Conservation (phyloP, 129 eudicot species). For the Gnaphalium uliginosum region DNA sequence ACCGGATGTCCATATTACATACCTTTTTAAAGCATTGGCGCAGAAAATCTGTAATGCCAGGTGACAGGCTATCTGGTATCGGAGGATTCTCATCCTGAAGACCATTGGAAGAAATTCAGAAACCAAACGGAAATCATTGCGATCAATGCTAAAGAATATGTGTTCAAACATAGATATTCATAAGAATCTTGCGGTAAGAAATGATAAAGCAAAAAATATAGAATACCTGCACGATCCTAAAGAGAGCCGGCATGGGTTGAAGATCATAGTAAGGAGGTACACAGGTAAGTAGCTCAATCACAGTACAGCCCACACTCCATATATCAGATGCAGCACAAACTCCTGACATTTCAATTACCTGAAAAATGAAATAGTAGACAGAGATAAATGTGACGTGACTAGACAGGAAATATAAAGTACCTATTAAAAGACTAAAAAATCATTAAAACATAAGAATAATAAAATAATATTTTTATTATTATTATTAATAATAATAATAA, state of each 20-base stretch:
- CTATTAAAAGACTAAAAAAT: not conserved
- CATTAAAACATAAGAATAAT: not conserved
- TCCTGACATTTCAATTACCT: constrained; percentile 99
- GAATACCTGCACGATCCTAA: constrained; percentile 87
- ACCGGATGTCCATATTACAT: constrained; percentile 14
- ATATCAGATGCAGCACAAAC: constrained; percentile 99
- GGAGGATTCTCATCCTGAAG: constrained; percentile 97
- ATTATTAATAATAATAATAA: not conserved
- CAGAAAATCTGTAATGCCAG: constrained; percentile 87
- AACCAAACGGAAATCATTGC: not conserved
- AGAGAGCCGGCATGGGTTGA: constrained; percentile 99
- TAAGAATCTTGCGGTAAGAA: not conserved
- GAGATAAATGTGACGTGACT: not conserved
- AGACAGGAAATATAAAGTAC: not conserved
- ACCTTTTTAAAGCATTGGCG: constrained; percentile 97
- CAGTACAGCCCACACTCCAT: constrained; percentile 99
- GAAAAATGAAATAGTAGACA: constrained; percentile 24
- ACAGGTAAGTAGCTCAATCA: constrained; percentile 95
- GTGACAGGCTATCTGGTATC: constrained; percentile 89
- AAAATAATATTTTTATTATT: too few relatives aligned
- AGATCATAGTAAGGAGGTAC: constrained; percentile 97
- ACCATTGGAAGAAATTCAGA: constrained; percentile 23
- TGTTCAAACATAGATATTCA: constrained; percentile 6
- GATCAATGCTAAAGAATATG: constrained; percentile 2
- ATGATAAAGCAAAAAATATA: constrained; percentile 1